phyloP scores from a whole-genome alignment of 129 eudicot genomes.

The Artemisia argyi region DNA sequence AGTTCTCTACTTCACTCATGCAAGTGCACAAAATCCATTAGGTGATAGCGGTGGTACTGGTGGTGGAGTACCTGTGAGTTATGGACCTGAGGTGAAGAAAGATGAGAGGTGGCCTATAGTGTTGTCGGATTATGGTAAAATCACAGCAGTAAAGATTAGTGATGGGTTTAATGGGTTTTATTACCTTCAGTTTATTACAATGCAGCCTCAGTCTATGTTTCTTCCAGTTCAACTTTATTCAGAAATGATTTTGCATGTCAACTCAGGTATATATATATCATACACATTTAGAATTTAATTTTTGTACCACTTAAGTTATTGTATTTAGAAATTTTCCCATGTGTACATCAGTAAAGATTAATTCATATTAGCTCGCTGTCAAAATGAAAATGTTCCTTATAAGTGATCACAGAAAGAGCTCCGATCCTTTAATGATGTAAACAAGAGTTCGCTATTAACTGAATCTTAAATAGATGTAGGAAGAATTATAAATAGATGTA shows the following conservation, averaged over 20 bases:
- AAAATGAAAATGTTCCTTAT: no score
- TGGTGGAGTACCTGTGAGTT: conserved; percentile 2
- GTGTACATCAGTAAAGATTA: no score
- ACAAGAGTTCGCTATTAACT: no score
- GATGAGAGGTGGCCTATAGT: conserved; percentile 42
- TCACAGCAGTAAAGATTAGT: conserved; percentile 48
- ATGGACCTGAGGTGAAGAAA: conserved; percentile 42
- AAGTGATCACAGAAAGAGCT: no score
- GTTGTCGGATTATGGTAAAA: conserved; percentile 51
- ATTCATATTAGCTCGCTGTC: background rate
- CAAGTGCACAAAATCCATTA: background rate
- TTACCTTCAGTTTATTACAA: conserved; percentile 60
- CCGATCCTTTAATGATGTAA: no score
- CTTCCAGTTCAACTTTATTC: conserved; percentile 66
- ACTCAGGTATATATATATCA: conserved; percentile 43
- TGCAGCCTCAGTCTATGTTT: conserved; percentile 62
- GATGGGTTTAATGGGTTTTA: conserved; percentile 44
- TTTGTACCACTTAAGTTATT: background rate
- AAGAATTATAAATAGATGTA: no score
- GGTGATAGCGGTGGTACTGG: background rate
- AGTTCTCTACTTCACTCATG: conserved; percentile 6
- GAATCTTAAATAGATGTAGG: no score
- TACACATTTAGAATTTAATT: background rate
- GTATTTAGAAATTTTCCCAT: background rate
- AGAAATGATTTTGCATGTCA: conserved; percentile 73